Evolutionary conservation across 352 stramenopile genomes (phyloP).

Genomic region (Blastocystis sp.): DNA sequence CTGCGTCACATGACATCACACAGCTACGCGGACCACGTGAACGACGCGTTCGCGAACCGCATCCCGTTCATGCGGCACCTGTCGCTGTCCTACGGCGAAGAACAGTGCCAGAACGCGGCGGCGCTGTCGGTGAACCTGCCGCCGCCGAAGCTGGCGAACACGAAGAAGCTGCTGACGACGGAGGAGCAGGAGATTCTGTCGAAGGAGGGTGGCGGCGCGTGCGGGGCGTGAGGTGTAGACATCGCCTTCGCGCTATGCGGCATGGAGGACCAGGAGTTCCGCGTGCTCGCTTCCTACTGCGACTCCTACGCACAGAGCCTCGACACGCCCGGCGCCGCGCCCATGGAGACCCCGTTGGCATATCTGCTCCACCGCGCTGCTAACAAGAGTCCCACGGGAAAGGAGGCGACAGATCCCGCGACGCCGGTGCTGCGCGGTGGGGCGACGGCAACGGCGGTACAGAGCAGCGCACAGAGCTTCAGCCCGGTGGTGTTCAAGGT

Average conservation of each 20-base stretch:
- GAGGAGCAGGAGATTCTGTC: conserved; percentile 55
- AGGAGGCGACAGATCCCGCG: not conserved
- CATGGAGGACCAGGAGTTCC: conserved; percentile 62
- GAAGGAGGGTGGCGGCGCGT: conserved; percentile 6
- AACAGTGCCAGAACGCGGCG: conserved; percentile 2
- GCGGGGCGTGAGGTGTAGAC: conserved; percentile 3
- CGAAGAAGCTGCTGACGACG: conserved; percentile 20
- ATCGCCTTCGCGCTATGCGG: conserved; percentile 63
- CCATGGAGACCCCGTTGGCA: not conserved
- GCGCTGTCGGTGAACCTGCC: conserved; percentile 46
- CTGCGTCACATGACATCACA: not conserved
- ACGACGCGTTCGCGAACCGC: conserved; percentile 44
- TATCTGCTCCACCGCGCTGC: not conserved
- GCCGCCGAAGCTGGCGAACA: conserved; percentile 35
- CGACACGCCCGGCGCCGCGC: not conserved
- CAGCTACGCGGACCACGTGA: conserved; percentile 1
- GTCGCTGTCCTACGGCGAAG: conserved; percentile 53
- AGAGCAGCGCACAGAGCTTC: not conserved
- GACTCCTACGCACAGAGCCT: not conserved
- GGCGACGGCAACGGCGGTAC: not conserved
- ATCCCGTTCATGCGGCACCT: conserved; percentile 31
- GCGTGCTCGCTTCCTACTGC: conserved; percentile 7
- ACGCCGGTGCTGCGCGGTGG: not conserved
- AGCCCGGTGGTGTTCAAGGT: conserved; percentile 15
- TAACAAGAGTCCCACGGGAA: not conserved